These are phyloP conservation scores for Phytopythium ostracodes DNA, from an alignment of 352 stramenopile species.

Conservation along the genomic window DNA sequence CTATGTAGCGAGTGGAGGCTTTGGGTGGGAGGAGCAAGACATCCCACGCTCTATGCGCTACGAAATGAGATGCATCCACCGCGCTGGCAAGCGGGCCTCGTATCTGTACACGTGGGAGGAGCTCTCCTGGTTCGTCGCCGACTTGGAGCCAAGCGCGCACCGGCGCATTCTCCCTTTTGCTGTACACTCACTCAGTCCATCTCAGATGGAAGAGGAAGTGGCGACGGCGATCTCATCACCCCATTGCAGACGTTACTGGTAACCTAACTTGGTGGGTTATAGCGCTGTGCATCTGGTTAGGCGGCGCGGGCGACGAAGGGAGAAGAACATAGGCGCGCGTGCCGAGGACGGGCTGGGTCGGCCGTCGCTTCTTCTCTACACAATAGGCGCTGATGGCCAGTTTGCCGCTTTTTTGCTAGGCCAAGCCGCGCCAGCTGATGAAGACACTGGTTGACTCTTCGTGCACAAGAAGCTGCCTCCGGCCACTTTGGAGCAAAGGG, in stretches of 20 bases:
- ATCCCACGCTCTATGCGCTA: not conserved
- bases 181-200: constrained; percentile 5
- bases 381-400: not conserved
- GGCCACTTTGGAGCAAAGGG: not conserved
- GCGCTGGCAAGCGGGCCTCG: constrained; percentile 3
- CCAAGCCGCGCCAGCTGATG: not conserved
- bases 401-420: not conserved
- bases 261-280: not conserved
- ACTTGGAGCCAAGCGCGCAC: not conserved
- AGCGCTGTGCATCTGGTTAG: not conserved
- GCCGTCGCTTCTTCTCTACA: not conserved
- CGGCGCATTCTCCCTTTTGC: not conserved
- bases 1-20: constrained; percentile 1
- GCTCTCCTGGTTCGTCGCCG: not conserved
- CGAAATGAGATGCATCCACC: constrained; percentile 8
- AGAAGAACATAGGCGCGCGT: constrained; percentile 2
- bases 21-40: not conserved
- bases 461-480: not conserved
- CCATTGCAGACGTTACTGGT: not conserved
- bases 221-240: not conserved
- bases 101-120: constrained; percentile 4
- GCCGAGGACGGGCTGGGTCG: no score
- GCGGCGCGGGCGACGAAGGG: not conserved
- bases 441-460: no score
- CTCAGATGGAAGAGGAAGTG: constrained; percentile 3